Evolutionary conservation across 1,284 basidiomycete genomes (phyloP).

Genomic region (Marasmius tenuissimus): DNA sequence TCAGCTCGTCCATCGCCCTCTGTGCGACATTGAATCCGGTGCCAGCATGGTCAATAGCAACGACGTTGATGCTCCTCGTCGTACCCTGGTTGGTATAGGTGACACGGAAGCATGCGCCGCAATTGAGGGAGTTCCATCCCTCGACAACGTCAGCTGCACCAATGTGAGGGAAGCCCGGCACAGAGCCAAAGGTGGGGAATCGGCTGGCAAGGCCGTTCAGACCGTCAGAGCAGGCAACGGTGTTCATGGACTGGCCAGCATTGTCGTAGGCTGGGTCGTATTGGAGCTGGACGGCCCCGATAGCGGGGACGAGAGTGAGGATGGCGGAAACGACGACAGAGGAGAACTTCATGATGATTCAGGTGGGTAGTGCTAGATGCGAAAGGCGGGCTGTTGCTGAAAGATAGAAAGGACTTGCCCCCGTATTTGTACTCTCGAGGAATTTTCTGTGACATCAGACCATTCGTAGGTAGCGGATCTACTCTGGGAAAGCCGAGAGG

Average conservation of each 20-base stretch:
- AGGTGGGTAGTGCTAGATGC: neutral
- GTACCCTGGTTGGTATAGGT: conserved; percentile 30
- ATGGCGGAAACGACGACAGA: conserved; percentile 16
- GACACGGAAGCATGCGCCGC: conserved; percentile 49
- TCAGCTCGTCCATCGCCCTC: conserved; percentile 35
- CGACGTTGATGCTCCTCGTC: conserved; percentile 34
- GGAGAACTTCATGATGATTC: conserved; percentile 19
- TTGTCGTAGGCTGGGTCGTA: conserved; percentile 46
- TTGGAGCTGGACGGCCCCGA: conserved; percentile 27
- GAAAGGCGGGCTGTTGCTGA: neutral
- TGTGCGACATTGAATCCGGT: conserved; percentile 39
- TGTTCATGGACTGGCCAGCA: conserved; percentile 27
- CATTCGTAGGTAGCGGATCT: neutral
- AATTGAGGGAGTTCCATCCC: conserved; percentile 41
- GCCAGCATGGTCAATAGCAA: conserved; percentile 42
- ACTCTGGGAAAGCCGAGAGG: neutral
- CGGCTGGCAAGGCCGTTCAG: conserved; percentile 35
- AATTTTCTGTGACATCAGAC: neutral
- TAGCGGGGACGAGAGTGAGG: conserved; percentile 19
- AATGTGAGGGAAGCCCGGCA: conserved; percentile 50
- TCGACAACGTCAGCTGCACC: conserved; percentile 42
- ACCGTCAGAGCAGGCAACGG: conserved; percentile 52
- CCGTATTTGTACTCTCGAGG: neutral
- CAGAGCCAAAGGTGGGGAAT: conserved; percentile 45
- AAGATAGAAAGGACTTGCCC: neutral